Conservation (phyloP, 768 basidiomycete species). For the Ramaria rubella region DNA sequence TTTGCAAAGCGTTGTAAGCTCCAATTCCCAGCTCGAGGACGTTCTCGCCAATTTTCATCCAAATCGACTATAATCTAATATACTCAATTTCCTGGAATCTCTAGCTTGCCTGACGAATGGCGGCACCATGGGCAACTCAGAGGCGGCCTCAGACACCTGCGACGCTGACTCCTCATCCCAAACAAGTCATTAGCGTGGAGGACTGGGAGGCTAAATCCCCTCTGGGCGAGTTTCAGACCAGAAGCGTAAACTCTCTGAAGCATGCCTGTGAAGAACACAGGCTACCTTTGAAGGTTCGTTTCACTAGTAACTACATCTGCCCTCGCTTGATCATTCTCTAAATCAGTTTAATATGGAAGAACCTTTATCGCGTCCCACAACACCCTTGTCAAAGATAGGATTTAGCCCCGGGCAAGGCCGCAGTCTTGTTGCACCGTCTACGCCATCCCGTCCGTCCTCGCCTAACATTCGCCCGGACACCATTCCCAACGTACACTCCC, state of each 20-base stretch:
- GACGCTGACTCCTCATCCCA: constrained; percentile 25
- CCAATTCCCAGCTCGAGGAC: too few species aligned
- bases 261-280: constrained; percentile 51
- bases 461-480: constrained; percentile 10
- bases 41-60: too few species aligned
- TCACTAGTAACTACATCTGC: not conserved
- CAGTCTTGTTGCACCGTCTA: not conserved
- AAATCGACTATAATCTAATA: too few species aligned
- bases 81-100: too few species aligned
- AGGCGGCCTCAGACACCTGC: not conserved
- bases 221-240: constrained; percentile 58
- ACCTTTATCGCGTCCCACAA: constrained; percentile 41
- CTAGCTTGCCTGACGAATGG: not conserved
- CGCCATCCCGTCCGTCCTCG: constrained; percentile 23
- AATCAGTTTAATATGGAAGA: constrained; percentile 36
- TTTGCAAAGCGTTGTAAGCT: too few species aligned
- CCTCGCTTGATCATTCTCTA: not conserved
- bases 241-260: constrained; percentile 60
- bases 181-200: constrained; percentile 58
- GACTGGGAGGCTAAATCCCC: constrained; percentile 90
- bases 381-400: constrained; percentile 27
- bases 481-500: not conserved
- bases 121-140: not conserved
- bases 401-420: not conserved
- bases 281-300: constrained; percentile 68